phyloP scores from a whole-genome alignment of 2,329 filamentous ascomycete genomes.

The Amauroascus verrucosus region DNA sequence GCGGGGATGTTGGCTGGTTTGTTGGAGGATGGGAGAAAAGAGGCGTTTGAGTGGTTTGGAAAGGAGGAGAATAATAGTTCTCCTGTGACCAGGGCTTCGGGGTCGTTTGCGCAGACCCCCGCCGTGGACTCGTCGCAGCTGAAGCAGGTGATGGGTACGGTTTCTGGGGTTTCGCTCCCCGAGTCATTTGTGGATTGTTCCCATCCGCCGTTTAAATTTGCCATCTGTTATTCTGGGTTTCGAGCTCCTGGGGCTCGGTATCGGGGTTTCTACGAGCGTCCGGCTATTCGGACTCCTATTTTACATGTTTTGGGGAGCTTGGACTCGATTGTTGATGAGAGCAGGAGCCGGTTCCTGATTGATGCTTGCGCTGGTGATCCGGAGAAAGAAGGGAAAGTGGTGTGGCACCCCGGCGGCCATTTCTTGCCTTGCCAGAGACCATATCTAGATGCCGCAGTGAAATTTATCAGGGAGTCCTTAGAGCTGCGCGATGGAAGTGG shows the following conservation, averaged over 20 bases:
- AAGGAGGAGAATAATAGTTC: conserved; percentile 17
- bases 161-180: conserved; percentile 45
- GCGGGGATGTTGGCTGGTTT: conserved; percentile 63
- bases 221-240: conserved; percentile 69
- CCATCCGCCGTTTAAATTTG: conserved; percentile 56
- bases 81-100: conserved; percentile 1
- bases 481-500: conserved; percentile 26
- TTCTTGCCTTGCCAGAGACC: conserved; percentile 77
- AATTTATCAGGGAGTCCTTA: conserved; percentile 53
- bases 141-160: conserved; percentile 3
- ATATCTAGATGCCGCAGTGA: conserved; percentile 64
- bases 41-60: conserved; percentile 40
- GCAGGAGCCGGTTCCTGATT: conserved; percentile 55
- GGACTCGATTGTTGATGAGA: conserved; percentile 81
- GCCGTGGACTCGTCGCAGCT: not conserved
- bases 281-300: conserved; percentile 63
- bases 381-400: conserved; percentile 42
- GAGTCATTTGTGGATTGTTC: conserved; percentile 34
- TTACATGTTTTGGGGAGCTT: conserved; percentile 74
- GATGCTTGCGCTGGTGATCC: conserved; percentile 52
- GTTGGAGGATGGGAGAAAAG: conserved; percentile 47
- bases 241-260: conserved; percentile 53
- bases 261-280: conserved; percentile 57
- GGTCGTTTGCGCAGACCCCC: not conserved
- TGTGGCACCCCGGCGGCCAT: conserved; percentile 79